Evolutionary conservation across 805 yeast genomes (phyloP), one percentile per base, ranked within the genome.

Genomic region (Kuraishia piskuri): DNA sequence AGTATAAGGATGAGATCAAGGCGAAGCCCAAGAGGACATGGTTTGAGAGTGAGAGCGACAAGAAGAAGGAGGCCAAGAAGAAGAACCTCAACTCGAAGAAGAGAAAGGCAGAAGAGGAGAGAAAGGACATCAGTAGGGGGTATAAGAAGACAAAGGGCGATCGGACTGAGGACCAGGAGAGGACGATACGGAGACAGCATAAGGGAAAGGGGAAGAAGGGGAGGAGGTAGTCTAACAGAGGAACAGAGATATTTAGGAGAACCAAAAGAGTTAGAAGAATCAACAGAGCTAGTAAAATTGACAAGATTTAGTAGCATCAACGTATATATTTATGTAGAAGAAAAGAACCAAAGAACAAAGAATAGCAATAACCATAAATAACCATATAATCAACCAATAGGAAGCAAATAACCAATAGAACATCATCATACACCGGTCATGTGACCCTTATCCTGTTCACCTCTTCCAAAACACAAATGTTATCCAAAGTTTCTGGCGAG

Each of bases 1-100:
- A 80, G 64, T 90, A 88, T 62, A 81, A 82, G 59, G 80, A 79
- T 52, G 98, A 94, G 69, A 94, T 94, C 63, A 78, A 81, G 58
- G 74, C 96, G 0, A 80, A 97, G 63, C 98, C 99, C 36, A 90
- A 81, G 69, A 83, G 99, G 72, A 94, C 99, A 0, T 94, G 99
- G 99, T 92, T 94, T 68, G 92, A 89, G 70, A 63, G 75, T 36
- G 83, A 79, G 56, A 69, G 68, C 50, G 84, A 80, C 37, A 80
- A 82, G 69, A 71, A 74, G 69, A 71, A 74, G 61, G 63, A 64
- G 60, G 69, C 67, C 2, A 61, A 63, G 51, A 83, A 81, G 53
- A 79, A 81, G 63, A 78, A 77, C 60, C 65, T 77, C 22, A 86
- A 84, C 60, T 78, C 86, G 54, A 85, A 83, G 66, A 84, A 84